Base-by-base conservation (phyloP, 1,139 yeast species). In the Geotrichum macrosporum region DNA sequence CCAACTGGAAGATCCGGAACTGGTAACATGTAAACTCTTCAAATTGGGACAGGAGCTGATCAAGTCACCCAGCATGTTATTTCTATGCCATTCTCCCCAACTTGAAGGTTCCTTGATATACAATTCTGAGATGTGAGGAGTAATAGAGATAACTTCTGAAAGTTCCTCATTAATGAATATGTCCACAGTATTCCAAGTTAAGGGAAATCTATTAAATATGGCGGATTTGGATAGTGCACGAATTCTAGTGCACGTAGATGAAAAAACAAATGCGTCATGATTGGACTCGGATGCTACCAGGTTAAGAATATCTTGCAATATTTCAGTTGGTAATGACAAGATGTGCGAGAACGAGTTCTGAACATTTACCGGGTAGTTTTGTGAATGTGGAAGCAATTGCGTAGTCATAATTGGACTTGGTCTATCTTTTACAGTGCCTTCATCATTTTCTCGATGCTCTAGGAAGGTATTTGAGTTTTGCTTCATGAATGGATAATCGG, bases 51-150 rank as follows among this genome's bases (percentile, higher is more conserved):
- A 57, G 31, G 43, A 16, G 5, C 37, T 21, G 18, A 57, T 41
- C 34, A 58, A 33, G 9, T 47, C 43, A 10, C 47, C 48, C 27
- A 56, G 54, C 6, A 37, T 43, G n/a, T 42, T 46, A 6, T 52
- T 50, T 13, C 52, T 50, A 39, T 55, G 58, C 62, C 62, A 58
- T 39, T 59, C 63, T 6, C 57, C 62, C 52, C 54, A 51, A 27
- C 53, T 50, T n/a, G 58, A 53, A 10, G 59, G 50, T 3, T 49
- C 52, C 3, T 26, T 22, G 27, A 57, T 38, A 26, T 41, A 46
- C 22, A 57, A 42, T 8, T 49, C 29, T 12, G 40, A 34, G 8
- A 56, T 36, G 35, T 50, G 44, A 8, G 41, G 42, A 8, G 51
- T 36, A 20, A 53, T 43, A 6, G 32, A 35, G 15, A 43, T 38